Evolutionary conservation across 176 grass and related monocot genomes (phyloP), one percentile per base, ranked within the genome.

Genomic region (Alloteropsis semialata): DNA sequence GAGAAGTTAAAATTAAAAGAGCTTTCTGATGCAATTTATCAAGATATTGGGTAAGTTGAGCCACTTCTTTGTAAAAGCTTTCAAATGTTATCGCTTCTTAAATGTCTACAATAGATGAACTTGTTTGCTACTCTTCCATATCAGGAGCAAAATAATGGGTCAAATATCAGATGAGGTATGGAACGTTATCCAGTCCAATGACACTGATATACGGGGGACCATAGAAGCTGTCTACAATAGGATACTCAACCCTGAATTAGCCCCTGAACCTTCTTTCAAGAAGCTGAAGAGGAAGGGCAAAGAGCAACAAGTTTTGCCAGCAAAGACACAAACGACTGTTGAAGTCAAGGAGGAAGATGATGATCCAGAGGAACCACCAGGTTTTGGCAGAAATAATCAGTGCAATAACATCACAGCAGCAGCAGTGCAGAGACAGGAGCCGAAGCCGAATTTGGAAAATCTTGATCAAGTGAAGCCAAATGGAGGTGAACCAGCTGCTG

Each of bases 11-110:
- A 99, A 86, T 28, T 99, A 57, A 91, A 94, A 81, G 89, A 99
- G 30, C 91, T 98, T 86, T 98, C 91, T 59, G 96, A 95, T 93
- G 90, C 87, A 39, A 77, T 98, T 75, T 98, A 81, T 90, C 87
- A 95, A 87, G 89, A 96, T 73, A 75, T 96, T 59, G 96, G 93
- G 93, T 96, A 88, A 87, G 49, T 41, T 50, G 12, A 62, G 14
- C 44, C 41, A 58, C 45, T 82, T 77, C 12, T 68, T 69, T 83
- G 28, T 44, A 59, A 72, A 16, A 42, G 44, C 27, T 76, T 76
- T 74, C 32, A 81, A 66, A 42, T 74, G 33, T 65, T 43, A 45
- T 24, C 4, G 8, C 45, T 18, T 58, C 19, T 57, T 29, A 65
- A 33, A 69, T 39, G 44, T 43, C n/a, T 53, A 49, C 34, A 19